These are phyloP conservation scores for Debaryomyces coudertii DNA, from an alignment of 1,139 yeast genomes.

Conservation along the genomic window DNA sequence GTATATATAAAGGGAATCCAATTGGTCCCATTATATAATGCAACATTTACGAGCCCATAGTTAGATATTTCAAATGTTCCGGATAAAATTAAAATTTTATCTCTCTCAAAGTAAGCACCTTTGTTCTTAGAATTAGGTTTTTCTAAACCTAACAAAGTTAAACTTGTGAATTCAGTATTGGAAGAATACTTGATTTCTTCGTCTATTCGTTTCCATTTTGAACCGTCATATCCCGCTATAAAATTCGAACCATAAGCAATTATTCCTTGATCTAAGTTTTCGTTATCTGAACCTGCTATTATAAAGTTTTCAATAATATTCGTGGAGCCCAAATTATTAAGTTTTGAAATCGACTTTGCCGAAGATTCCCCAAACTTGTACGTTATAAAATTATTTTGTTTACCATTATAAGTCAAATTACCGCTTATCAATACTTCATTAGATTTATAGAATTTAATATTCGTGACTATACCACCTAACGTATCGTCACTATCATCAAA, in stretches of 20 bases:
- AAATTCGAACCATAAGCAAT: slow-evolving; percentile 58
- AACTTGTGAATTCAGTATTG: slow-evolving; percentile 40
- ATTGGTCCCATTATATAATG: slow-evolving; percentile 64
- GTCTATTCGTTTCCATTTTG: slow-evolving; percentile 48
- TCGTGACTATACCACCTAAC: slow-evolving; percentile 57
- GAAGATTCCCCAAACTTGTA: slow-evolving; percentile 50
- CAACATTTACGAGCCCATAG: slow-evolving; percentile 68
- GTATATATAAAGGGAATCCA: slow-evolving; percentile 73
- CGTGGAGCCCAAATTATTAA: slow-evolving; percentile 34
- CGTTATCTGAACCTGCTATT: slow-evolving; percentile 49
- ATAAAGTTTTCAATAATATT: slow-evolving; percentile 52
- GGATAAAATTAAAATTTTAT: slow-evolving; percentile 57
- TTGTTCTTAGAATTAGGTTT: slow-evolving; percentile 29
- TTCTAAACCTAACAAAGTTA: slow-evolving; percentile 35
- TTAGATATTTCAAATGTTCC: slow-evolving; percentile 58
- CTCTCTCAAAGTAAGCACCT: slow-evolving; percentile 40
- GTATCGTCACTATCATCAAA: slow-evolving; percentile 43
- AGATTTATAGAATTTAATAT: slow-evolving; percentile 54
- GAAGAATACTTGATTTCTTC: slow-evolving; percentile 34
- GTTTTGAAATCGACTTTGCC: slow-evolving; percentile 23
- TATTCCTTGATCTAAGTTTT: slow-evolving; percentile 50
- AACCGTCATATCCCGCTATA: slow-evolving; percentile 54
- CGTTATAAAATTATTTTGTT: slow-evolving; percentile 44
- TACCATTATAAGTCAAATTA: slow-evolving; percentile 46
- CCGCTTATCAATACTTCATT: slow-evolving; percentile 67